Evolutionary conservation across 352 stramenopile genomes (phyloP), one percentile per base, ranked within the genome.

Genomic region (Thraustochytrium striatum): DNA sequence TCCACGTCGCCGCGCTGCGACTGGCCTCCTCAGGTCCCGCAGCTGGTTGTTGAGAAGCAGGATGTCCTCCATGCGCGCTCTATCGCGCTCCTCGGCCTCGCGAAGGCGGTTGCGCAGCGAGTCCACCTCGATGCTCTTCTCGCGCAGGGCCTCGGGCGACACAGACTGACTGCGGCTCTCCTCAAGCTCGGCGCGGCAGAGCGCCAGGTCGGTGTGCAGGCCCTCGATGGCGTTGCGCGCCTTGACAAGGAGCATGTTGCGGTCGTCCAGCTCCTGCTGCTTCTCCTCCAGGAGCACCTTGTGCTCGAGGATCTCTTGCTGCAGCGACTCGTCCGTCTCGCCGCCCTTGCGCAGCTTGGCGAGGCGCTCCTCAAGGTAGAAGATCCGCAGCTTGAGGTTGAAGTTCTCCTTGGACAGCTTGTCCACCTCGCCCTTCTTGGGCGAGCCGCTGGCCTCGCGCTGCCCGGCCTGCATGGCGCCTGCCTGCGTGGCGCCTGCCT

Each of bases 351-450:
- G 65, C 25, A 75, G 65, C 36, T 75, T 75, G 32, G 44, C 44
- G 0, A 75, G 19, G 19, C 65, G 43, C 50, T 75, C 65, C 50
- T 75, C 65, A 8, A 75, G 65, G 39, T 75, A 75, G 36, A 75
- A 75, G 50, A 75, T 75, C 16, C 52, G 44, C 65, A 75, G 65
- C 32, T 75, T 75, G 41, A 73, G 25, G 47, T 73, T 73, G 35
- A 73, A 73, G 62, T 73, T 73, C 39, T 73, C 62, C 35, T 73
- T 73, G 62, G 21, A 47, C 62, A 73, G 62, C 47, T 73, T 73
- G 11, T 73, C 62, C 44, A 73, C 9, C 62, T 73, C 62, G 5
- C 62, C 62, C n/a, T n/a, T n/a, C n/a, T n/a, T n/a, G n/a, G n/a
- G n/a, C n/a, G n/a, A n/a, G n/a, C n/a, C n/a, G n/a, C n/a, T n/a